Conservation (phyloP, 2,329 filamentous ascomycete species). For the Alternaria conjuncta region DNA sequence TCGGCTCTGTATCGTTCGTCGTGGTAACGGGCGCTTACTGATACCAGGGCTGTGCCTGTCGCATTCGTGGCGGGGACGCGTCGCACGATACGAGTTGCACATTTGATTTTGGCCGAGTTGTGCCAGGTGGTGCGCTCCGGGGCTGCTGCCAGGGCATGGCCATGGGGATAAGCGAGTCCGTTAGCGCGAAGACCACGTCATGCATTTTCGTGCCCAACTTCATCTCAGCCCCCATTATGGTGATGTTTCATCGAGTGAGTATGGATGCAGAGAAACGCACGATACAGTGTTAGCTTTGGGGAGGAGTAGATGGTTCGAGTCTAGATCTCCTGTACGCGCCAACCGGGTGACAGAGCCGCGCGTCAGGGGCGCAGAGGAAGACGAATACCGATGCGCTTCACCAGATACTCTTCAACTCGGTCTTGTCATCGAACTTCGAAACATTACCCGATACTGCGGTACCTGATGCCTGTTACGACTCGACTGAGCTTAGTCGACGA, state of each 20-base stretch:
- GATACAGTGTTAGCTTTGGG: neutral
- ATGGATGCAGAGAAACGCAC: neutral
- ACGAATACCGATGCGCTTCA: neutral
- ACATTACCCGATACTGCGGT: neutral
- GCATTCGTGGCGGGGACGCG: neutral
- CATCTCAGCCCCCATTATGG: neutral
- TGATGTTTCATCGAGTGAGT: neutral
- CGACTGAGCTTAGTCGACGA: slow-evolving; percentile 6
- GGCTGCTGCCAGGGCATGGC: neutral
- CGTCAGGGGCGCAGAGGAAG: neutral
- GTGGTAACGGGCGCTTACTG: neutral
- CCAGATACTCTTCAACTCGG: neutral
- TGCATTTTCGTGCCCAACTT: neutral
- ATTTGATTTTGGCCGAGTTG: neutral
- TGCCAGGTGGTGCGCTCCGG: neutral
- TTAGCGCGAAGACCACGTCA: neutral
- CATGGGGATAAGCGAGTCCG: neutral
- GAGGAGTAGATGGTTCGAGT: neutral
- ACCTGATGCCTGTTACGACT: neutral
- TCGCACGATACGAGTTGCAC: neutral
- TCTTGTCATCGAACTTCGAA: neutral
- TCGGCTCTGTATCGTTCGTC: neutral
- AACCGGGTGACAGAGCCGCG: neutral
- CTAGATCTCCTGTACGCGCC: neutral
- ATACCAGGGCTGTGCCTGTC: neutral